Evolutionary conservation across 768 basidiomycete species (phyloP), one percentile per base, ranked within the genome.

Genomic region (Lactifluus volemus): DNA sequence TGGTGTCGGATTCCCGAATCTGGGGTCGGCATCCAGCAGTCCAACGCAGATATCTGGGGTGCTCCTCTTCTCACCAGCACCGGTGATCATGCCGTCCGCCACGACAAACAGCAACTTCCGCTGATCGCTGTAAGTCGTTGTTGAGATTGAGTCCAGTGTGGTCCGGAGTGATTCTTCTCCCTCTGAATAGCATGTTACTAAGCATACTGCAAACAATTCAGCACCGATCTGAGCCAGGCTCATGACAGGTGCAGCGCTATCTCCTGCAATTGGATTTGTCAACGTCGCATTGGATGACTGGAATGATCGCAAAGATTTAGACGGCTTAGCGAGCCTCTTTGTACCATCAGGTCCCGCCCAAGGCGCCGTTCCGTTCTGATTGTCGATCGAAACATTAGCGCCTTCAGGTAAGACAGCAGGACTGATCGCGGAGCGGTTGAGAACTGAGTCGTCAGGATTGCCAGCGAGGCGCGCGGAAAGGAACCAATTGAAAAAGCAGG

Each of bases 1-100:
- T 4, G 96, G 92, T 49, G 84, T 84, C 2, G 97, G 97, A 68
- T 97, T 93, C 29, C 96, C 97, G 69, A 98, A 99, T 14, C 97
- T 81, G 29, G 91, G 88, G 73, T 99, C 97, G 4, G 90, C 89
- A 67, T 98, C 94, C 52, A 99, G 73, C 58, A 99, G 71, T 44
- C 85, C 79, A 45, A 98, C 95, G 69, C 96, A 98, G 49, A 93
- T 94, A 72, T 99, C 97, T 7, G 97, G 97, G 7, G 97, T 99
- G 64, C 92, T 94, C 68, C 78, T 79, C 75, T 94, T 96, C 78
- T 98, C 97, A 39, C 97, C 97, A 4, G 88, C 88, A 38, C 97
- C 97, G 0, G 96, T 98, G 65, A 99, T 94, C 92, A 99, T 97
- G 1, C 97, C 97, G 72, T 99, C 97, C 50, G 94, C 94, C 11